Evolutionary conservation across 208 protist species (phyloP).

Genomic region (Trypanosoma mega): DNA sequence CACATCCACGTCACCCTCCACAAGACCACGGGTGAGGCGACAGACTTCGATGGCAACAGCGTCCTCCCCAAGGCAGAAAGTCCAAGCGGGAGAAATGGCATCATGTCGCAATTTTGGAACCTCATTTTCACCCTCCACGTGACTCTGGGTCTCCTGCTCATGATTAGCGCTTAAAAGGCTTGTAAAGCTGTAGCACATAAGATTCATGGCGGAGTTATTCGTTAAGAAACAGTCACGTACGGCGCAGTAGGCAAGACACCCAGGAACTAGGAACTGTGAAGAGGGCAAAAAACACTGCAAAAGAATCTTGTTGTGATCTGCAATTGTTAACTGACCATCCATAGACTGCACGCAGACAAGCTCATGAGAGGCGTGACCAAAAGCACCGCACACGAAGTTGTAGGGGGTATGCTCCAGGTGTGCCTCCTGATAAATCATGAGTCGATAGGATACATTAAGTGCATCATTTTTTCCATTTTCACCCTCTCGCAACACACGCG

Average conservation of each 20-base stretch:
- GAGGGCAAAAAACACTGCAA: slow-evolving; percentile 70
- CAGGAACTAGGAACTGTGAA: slow-evolving; percentile 79
- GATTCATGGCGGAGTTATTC: slow-evolving; percentile 74
- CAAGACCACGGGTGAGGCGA: slow-evolving; percentile 42
- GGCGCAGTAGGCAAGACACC: slow-evolving; percentile 61
- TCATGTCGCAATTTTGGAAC: slow-evolving; percentile 8
- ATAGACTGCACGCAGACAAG: slow-evolving; percentile 92
- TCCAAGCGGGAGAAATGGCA: slow-evolving; percentile 39
- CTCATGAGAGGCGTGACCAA: slow-evolving; percentile 70
- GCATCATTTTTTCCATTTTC: background rate
- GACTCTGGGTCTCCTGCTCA: background rate
- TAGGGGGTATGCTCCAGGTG: slow-evolving; percentile 59
- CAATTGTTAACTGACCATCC: slow-evolving; percentile 83
- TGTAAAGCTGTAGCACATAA: slow-evolving; percentile 81
- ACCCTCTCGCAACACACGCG: slow-evolving; percentile 33
- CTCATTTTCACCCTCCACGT: slow-evolving; percentile 16
- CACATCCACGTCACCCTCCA: slow-evolving; percentile 57
- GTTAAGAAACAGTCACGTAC: slow-evolving; percentile 67
- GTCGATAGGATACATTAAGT: slow-evolving; percentile 36
- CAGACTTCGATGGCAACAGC: slow-evolving; percentile 73
- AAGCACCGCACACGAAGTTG: slow-evolving; percentile 81
- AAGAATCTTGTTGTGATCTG: slow-evolving; percentile 81
- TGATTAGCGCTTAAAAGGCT: slow-evolving; percentile 33
- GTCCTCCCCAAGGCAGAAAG: slow-evolving; percentile 87
- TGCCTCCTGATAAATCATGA: slow-evolving; percentile 56